phyloP scores from a whole-genome alignment of 2,329 filamentous ascomycete species.

The Trichoderma hamatum region DNA sequence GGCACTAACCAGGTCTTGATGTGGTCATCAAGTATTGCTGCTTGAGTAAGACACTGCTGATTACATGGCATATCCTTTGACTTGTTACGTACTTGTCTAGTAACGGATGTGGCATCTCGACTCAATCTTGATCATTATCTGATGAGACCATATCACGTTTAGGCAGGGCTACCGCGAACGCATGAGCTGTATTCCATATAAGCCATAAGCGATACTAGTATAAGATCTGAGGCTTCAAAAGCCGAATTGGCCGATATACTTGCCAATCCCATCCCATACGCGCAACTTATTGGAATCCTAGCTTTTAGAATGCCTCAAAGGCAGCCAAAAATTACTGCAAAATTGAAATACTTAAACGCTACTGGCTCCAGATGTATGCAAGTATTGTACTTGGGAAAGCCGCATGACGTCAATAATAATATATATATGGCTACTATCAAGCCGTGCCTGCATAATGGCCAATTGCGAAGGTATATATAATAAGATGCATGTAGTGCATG shows the following conservation, averaged over 20 bases:
- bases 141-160: background rate
- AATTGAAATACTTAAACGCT: background rate
- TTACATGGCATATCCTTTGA: background rate
- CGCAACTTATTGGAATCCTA: too few species aligned
- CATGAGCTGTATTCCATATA: background rate
- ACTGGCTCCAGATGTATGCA: background rate
- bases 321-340: background rate
- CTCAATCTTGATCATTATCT: background rate
- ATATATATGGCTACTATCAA: background rate
- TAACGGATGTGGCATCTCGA: background rate
- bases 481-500: too few species aligned
- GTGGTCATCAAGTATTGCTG: slow-evolving; percentile 3
- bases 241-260: too few species aligned
- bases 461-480: background rate
- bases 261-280: too few species aligned
- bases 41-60: background rate
- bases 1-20: background rate
- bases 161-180: background rate
- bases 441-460: background rate
- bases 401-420: background rate
- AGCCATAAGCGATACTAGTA: background rate
- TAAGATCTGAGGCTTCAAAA: background rate
- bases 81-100: background rate
- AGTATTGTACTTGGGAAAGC: background rate
- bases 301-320: background rate